These are phyloP conservation scores for Colletotrichum godetiae DNA, from an alignment of 2,329 filamentous ascomycete genomes.

Conservation along the genomic window DNA sequence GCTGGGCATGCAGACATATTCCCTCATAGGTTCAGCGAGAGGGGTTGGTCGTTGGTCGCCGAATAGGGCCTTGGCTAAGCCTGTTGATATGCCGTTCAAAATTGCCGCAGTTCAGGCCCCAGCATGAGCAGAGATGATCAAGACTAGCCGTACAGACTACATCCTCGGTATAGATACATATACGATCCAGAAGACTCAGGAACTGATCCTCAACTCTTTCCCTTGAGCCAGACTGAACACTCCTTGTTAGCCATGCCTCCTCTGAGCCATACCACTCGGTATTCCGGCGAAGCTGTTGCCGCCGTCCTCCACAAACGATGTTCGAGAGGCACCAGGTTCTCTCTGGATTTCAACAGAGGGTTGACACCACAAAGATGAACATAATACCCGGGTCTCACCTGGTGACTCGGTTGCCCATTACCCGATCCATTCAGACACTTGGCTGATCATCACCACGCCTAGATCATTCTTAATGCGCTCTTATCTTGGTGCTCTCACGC, in stretches of 20 bases:
- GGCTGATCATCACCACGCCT: not conserved
- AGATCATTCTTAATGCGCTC: not conserved
- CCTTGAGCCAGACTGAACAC: not conserved
- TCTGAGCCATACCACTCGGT: not conserved
- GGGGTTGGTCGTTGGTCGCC: not conserved
- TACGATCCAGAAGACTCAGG: not conserved
- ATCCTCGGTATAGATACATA: not conserved
- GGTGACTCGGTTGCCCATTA: not conserved
- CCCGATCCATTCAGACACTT: not conserved
- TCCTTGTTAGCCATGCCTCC: not conserved
- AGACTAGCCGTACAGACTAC: too few species aligned
- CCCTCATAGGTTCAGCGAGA: conserved; percentile 7
- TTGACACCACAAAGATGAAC: not conserved
- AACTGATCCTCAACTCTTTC: not conserved
- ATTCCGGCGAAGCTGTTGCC: not conserved
- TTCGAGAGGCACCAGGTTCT: not conserved
- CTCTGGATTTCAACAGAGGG: not conserved
- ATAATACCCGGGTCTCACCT: not conserved
- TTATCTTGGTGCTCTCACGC: not conserved
- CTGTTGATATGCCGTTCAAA: not conserved
- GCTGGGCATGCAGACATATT: conserved; percentile 6
- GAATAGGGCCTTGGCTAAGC: conserved; percentile 2
- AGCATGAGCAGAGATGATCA: not conserved
- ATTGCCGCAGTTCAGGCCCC: not conserved
- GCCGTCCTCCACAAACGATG: not conserved